Evolutionary conservation across 1,284 basidiomycete genomes (phyloP).

Genomic region (Heterobasidion occidentale): DNA sequence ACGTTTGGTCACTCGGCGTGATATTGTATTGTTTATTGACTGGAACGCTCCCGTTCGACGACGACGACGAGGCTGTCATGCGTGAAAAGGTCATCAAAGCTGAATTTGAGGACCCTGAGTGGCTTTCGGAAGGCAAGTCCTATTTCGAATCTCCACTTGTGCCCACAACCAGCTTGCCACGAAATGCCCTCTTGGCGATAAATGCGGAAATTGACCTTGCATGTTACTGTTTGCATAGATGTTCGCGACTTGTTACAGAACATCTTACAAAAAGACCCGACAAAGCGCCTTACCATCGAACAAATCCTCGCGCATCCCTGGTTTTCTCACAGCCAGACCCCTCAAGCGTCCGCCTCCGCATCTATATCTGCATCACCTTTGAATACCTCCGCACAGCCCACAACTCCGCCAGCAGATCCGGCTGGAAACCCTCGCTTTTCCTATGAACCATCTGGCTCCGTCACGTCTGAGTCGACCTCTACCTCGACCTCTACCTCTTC

Average conservation of each 20-base stretch:
- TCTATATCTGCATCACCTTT: conserved; percentile 16
- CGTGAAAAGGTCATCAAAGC: conserved; percentile 80
- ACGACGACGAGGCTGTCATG: conserved; percentile 92
- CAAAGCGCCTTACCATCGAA: conserved; percentile 72
- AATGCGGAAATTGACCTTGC: not conserved
- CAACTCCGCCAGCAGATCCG: conserved; percentile 8
- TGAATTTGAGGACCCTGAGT: conserved; percentile 88
- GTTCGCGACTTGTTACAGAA: conserved; percentile 72
- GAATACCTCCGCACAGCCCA: conserved; percentile 15
- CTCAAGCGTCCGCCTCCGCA: conserved; percentile 23
- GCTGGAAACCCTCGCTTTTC: conserved; percentile 5
- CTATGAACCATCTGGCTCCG: conserved; percentile 34
- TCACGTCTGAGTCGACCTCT: conserved; percentile 39
- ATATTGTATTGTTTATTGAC: conserved; percentile 93
- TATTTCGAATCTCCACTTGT: not conserved
- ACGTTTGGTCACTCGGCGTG: conserved; percentile 95
- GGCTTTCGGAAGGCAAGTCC: conserved; percentile 72
- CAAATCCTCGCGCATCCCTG: conserved; percentile 87
- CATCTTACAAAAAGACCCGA: conserved; percentile 78
- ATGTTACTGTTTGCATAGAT: conserved; percentile 40
- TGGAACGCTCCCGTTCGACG: conserved; percentile 94
- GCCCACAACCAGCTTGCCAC: not conserved
- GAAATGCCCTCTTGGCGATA: no score
- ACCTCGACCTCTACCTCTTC: conserved; percentile 43
- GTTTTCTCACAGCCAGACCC: conserved; percentile 52